Base-by-base conservation (phyloP, 805 yeast species). In the Starmerella roubikii region DNA sequence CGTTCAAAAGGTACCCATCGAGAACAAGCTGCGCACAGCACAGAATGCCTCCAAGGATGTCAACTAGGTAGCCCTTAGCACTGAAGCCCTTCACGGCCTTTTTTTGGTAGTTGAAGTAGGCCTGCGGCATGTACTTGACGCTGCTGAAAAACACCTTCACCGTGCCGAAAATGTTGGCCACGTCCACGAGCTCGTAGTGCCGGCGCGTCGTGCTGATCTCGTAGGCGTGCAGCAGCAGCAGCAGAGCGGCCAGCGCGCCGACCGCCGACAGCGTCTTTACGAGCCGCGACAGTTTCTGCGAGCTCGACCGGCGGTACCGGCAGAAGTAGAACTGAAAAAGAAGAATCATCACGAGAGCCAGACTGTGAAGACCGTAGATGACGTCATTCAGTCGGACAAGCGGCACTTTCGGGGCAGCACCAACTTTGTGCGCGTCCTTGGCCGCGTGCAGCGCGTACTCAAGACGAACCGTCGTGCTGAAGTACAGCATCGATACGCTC, bases 101-200 rank as follows among this genome's bases (percentile, higher is more conserved):
- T 24, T 74, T 59, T 35, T 53, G 47, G 36, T 51, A 51, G 46
- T 68, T 69, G 52, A 61, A 61, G 26, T 56, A 39, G 3, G 68
- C 62, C 47, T 69, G 75, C 1, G 75, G 75, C 5, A 69, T 41
- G 46, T 69, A 67, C 50, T 69, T 69, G 33, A 65, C 53, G 27
- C 62, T 57, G 42, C 71, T 65, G 47, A 67, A 57, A 30, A 54
- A 43, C 16, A 69, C 61, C 52, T 69, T 69, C 45, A 65, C 61
- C 31, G 64, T 58, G 2, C 73, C 68, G 17, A 69, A 53, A 30
- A 60, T 50, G 22, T 63, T 48, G 0, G 69, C 65, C 7, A 68
- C 58, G 30, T 62, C 63, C 20, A 67, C 52, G 32, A 57, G 45
- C 44, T 50, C 47, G 40, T 49, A 49, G 38, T 49, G 53, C 7